Evolutionary conservation across 768 basidiomycete genomes (phyloP).

Genomic region (Pleurotus tuber-regium): DNA sequence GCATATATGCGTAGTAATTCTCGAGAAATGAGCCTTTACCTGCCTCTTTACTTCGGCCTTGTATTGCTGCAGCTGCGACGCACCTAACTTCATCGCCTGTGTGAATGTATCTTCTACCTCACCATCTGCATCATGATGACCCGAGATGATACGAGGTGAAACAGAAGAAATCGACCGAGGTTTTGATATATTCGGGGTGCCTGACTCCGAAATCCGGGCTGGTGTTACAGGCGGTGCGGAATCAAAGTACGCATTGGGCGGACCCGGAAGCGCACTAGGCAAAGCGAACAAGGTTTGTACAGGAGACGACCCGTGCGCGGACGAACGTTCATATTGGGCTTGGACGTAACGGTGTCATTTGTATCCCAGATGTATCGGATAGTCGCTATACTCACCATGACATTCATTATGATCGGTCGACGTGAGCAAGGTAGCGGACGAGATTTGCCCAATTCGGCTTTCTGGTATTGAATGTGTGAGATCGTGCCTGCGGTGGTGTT

Average conservation of each 20-base stretch:
- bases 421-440: background rate
- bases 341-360: background rate
- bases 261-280: background rate
- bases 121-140: background rate
- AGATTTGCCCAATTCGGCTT: background rate
- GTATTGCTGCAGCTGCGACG: background rate
- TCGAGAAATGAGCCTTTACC: background rate
- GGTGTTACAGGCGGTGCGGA: background rate
- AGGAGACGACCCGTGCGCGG: too few species aligned
- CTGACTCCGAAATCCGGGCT: background rate
- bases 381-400: background rate
- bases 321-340: too few species aligned
- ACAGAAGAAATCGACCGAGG: background rate
- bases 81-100: background rate
- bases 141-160: background rate
- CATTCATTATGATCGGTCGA: background rate
- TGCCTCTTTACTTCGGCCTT: background rate
- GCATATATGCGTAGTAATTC: background rate
- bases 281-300: background rate
- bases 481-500: background rate
- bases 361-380: background rate
- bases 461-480: background rate
- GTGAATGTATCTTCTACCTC: background rate
- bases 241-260: background rate
- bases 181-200: background rate